Evolutionary conservation across 768 basidiomycete genomes (phyloP).

Genomic region (Gelatoporia subvermispora): DNA sequence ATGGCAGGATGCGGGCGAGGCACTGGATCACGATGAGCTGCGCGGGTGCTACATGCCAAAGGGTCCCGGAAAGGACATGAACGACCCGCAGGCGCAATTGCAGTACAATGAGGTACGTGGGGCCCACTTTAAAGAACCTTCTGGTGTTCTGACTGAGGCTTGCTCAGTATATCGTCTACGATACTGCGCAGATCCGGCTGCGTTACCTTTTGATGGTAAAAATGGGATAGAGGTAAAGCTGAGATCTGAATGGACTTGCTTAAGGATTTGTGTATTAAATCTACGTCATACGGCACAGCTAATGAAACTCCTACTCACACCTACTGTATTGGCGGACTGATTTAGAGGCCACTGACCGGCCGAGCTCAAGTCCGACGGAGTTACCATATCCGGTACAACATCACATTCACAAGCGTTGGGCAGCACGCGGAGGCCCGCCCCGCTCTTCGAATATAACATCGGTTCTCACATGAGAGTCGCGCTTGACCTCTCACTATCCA

Average conservation of each 20-base stretch:
- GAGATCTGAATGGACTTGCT: background rate
- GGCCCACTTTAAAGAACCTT: background rate
- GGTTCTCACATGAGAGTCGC: too few relatives aligned
- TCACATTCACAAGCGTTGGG: too few relatives aligned
- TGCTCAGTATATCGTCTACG: constrained; percentile 57
- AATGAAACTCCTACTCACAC: too few relatives aligned
- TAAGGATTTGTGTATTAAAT: background rate
- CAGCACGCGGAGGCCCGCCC: too few relatives aligned
- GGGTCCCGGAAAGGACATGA: constrained; percentile 35
- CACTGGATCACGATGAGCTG: constrained; percentile 43
- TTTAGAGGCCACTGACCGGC: too few relatives aligned
- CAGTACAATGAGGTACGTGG: constrained; percentile 53
- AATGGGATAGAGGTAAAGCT: constrained; percentile 11
- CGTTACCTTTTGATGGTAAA: constrained; percentile 56
- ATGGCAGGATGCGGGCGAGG: constrained; percentile 57
- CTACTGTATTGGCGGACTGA: too few relatives aligned
- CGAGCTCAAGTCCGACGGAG: too few relatives aligned
- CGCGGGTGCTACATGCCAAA: constrained; percentile 59
- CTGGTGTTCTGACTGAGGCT: background rate
- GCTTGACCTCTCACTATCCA: too few relatives aligned
- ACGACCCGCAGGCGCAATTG: constrained; percentile 26
- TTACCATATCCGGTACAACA: too few relatives aligned
- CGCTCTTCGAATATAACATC: too few relatives aligned
- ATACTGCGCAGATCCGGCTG: constrained; percentile 51
- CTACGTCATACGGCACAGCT: too few relatives aligned